Evolutionary conservation across 75 land plant genomes (phyloP).

Genomic region (Selaginella moellendorffii): DNA sequence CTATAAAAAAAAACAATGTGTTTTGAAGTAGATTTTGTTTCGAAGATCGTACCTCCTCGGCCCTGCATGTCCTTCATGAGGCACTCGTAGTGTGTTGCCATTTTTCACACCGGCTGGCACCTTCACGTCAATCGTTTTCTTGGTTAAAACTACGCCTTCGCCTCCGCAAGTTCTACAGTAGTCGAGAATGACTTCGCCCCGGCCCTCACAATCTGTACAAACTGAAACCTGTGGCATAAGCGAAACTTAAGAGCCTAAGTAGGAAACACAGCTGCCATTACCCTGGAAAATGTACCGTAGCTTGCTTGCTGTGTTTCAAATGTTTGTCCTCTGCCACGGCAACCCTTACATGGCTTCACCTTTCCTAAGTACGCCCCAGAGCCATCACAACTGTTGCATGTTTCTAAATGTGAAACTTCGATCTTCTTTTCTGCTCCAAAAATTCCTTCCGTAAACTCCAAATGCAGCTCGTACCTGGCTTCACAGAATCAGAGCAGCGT

Average conservation of each 20-base stretch:
- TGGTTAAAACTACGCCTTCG: conserved; percentile 60
- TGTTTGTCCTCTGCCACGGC: conserved; percentile 97
- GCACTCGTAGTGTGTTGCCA: conserved; percentile 83
- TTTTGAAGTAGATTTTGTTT: neutral
- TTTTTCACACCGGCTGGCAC: conserved; percentile 82
- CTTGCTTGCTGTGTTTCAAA: conserved; percentile 86
- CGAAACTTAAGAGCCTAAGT: neutral
- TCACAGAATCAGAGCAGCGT: neutral
- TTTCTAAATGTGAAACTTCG: conserved; percentile 68
- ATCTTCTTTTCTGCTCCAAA: conserved; percentile 88
- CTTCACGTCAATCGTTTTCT: conserved; percentile 65
- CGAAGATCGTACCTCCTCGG: conserved; percentile 52
- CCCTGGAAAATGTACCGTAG: conserved; percentile 93
- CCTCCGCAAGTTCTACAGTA: conserved; percentile 82
- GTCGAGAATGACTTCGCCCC: conserved; percentile 71
- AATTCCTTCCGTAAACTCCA: conserved; percentile 76
- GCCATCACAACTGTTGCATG: conserved; percentile 63
- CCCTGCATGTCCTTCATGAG: conserved; percentile 94
- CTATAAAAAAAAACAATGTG: neutral
- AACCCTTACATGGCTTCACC: conserved; percentile 61
- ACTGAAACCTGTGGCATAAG: conserved; percentile 48
- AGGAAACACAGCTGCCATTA: conserved; percentile 6
- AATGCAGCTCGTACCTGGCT: conserved; percentile 57
- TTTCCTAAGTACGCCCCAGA: conserved; percentile 70
- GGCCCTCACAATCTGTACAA: conserved; percentile 81